These are phyloP conservation scores for Lithohypha guttulata DNA, from an alignment of 2,329 filamentous ascomycete species.

Conservation along the genomic window DNA sequence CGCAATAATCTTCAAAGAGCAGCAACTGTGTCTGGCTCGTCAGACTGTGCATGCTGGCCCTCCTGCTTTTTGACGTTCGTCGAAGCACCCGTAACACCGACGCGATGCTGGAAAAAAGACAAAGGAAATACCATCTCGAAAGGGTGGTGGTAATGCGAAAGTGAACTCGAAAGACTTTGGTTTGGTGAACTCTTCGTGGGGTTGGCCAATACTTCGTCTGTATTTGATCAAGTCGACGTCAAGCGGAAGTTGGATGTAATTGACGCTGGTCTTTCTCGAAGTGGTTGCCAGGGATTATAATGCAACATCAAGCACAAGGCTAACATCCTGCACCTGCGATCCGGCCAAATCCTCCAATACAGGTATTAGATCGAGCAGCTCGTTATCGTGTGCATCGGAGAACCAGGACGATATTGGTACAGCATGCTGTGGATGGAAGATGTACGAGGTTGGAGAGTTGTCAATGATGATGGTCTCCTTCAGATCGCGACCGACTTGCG, in stretches of 20 bases:
- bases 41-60: not conserved
- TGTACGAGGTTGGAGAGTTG: constrained; percentile 98
- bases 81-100: not conserved
- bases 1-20: not conserved
- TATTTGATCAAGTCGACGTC: no score
- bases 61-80: constrained; percentile 5
- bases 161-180: no score
- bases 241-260: no score
- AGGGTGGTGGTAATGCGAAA: no score
- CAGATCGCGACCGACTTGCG: constrained; percentile 88
- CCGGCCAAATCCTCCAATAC: constrained; percentile 94
- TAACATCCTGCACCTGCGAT: constrained; percentile 83
- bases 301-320: constrained; percentile 85
- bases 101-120: constrained; percentile 3
- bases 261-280: no score
- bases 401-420: constrained; percentile 99
- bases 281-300: no score
- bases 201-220: no score
- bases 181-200: no score
- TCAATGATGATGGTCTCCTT: constrained; percentile 99
- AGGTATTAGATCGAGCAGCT: constrained; percentile 91
- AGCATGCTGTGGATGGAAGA: constrained; percentile 97
- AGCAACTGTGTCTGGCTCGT: not conserved
- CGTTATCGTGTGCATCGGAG: constrained; percentile 97
- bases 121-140: constrained; percentile 3